Evolutionary conservation across 768 basidiomycete genomes (phyloP), one percentile per base, ranked within the genome.

Genomic region (Termitomyces titanicus): DNA sequence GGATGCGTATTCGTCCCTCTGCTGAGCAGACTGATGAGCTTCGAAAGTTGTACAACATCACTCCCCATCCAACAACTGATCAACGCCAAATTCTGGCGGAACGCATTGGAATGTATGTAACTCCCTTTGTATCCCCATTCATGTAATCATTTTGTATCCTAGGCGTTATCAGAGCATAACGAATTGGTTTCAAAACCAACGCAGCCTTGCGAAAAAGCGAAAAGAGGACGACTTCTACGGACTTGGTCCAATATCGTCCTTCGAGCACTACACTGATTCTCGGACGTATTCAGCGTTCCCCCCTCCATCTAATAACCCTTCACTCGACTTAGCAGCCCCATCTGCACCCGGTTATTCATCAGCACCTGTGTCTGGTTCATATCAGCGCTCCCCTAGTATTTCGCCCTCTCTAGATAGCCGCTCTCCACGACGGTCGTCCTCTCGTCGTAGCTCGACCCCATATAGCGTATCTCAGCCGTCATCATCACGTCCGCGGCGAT

Each of bases 141-240:
- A 63, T 52, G 24, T 39, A 33, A 57, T 57, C 25, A 27, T 61
- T 64, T 48, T 42, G 47, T 55, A 40, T 59, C 52, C 45, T 15
- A 92, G 89, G 88, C 85, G 82, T 59, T 80, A 86, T 71, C 84
- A 89, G 70, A 88, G 83, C 54, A 84, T 92, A 54, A 89, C 85
- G 1, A 90, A 92, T 66, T 91, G 89, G 90, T 92, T 92, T 68
- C 89, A 91, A 76, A 89, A 90, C 64, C 88, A 92, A 65, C 87
- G 88, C 63, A 89, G 83, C 67, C 79, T 85, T 60, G 82, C 86
- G 31, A 87, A 86, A 74, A 88, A 87, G 72, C 80, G 79, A 62
- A 81, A 76, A 61, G 85, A 88, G 58, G 84, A 86, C 47, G 78
- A 81, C 27, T 63, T 64, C 40, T 73, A 75, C 34, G 66, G 63